These are phyloP conservation scores for Paramecium tetraurelia DNA, from an alignment of 73 alveolate genomes.

Conservation along the genomic window DNA sequence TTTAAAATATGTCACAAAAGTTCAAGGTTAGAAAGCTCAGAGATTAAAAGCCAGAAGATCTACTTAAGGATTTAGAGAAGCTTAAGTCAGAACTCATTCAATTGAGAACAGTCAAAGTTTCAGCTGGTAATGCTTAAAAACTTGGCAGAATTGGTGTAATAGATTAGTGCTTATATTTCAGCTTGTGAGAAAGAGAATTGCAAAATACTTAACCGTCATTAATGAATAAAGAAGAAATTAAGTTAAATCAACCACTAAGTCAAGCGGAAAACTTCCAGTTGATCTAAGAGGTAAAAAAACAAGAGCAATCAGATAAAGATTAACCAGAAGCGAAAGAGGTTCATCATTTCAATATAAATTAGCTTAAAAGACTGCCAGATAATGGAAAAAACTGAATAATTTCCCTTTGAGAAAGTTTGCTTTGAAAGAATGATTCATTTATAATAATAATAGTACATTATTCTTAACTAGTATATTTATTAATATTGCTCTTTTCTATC, in stretches of 20 bases:
- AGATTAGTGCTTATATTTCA: neutral
- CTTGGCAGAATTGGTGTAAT: neutral
- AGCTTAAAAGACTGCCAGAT: constrained; percentile 16
- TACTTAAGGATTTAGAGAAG: neutral
- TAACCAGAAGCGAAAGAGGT: constrained; percentile 1
- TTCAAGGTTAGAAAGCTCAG: neutral
- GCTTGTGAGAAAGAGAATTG: constrained; percentile 8
- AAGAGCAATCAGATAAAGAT: constrained; percentile 9
- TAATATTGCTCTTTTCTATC: neutral
- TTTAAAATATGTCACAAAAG: neutral
- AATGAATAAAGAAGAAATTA: neutral
- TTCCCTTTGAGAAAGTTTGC: constrained; percentile 40
- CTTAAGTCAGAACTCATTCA: neutral
- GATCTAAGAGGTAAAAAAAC: neutral
- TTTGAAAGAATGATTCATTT: neutral
- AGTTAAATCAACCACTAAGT: neutral
- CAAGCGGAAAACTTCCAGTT: neutral
- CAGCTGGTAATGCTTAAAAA: constrained; percentile 42
- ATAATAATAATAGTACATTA: neutral
- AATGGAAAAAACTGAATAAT: neutral
- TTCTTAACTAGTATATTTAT: neutral
- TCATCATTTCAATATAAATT: neutral
- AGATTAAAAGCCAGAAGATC: neutral
- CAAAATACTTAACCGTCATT: neutral
- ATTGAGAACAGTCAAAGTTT: neutral